Evolutionary conservation across 208 protist genomes (phyloP), one percentile per base, ranked within the genome.

Genomic region (Crithidia bombi): DNA sequence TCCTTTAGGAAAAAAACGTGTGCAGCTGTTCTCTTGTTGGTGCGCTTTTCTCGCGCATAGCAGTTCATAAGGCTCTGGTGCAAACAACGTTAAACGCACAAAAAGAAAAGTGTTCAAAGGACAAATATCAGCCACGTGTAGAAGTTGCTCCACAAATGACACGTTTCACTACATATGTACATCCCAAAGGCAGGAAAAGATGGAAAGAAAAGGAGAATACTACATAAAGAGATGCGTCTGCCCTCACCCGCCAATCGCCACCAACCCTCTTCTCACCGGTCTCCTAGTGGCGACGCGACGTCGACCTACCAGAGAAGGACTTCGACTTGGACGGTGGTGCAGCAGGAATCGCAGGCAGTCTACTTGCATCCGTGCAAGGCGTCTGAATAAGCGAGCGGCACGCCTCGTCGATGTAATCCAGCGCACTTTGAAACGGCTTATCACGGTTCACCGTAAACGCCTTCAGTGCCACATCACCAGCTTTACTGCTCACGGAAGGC

Each of bases 331-430:
- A 67, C 9, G 58, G 74, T 10, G 73, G 72, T 2, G 68, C 78
- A 21, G 78, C 28, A 35, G 78, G 71, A 32, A 73, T 67, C 0
- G 49, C n/a, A 7, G 55, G n/a, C 17, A 78, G 50, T 28, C 75
- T 68, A 10, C 79, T 61, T 25, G 77, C 25, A 28, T 55, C 67
- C 4, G 30, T 44, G 30, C 76, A 75, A 12, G 44, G 69, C 36
- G 65, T 6, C 54, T 76, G 67, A 1, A 70, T 36, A 11, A 82
- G 69, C 19, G 46, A 65, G 39, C 73, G 70, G 51, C 81, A 86
- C 23, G 69, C 65, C 23, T 83, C 77, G 38, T 86, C 77, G 61
- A 86, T 69, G 69, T 72, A 79, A 63, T 83, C 77, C 35, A 86
- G 54, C 11, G 81, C 81, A 6, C 44, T 65, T 33, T 62, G 39